Conservation (phyloP, 495 filamentous ascomycete genomes). For the Entonaema liquescens region DNA sequence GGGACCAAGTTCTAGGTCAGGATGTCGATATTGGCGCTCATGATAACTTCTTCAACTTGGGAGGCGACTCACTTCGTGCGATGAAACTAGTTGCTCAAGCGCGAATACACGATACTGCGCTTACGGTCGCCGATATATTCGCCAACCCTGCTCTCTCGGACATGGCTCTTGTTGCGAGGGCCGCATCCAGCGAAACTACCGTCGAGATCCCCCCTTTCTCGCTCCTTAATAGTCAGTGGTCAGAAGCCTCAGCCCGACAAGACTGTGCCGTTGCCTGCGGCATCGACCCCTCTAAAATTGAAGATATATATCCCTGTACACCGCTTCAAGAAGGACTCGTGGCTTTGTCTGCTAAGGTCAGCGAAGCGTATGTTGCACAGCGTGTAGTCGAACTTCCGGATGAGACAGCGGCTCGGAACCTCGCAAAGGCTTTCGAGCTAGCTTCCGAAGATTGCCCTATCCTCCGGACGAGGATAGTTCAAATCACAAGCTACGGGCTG, state of each 20-base stretch:
- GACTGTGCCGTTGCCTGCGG: conserved; percentile 46
- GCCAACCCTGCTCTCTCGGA: conserved; percentile 49
- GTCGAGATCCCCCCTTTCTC: conserved; percentile 45
- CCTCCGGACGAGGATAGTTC: conserved; percentile 68
- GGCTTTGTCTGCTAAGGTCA: conserved; percentile 66
- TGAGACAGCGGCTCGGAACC: conserved; percentile 46
- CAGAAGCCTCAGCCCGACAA: conserved; percentile 30
- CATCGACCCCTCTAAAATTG: conserved; percentile 48
- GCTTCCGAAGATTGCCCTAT: conserved; percentile 60
- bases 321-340: conserved; percentile 76
- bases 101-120: conserved; percentile 42
- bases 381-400: conserved; percentile 48
- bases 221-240: conserved; percentile 43
- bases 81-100: conserved; percentile 63
- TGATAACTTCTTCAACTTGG: conserved; percentile 63
- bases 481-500: conserved; percentile 60
- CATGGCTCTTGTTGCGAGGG: conserved; percentile 48
- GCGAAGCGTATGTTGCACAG: conserved; percentile 67
- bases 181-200: conserved; percentile 7
- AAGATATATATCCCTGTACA: conserved; percentile 75
- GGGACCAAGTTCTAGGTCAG: conserved; percentile 45
- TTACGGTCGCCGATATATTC: conserved; percentile 60
- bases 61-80: conserved; percentile 63
- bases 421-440: conserved; percentile 61
- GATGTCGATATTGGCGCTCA: conserved; percentile 41